Conservation (phyloP, 2,329 filamentous ascomycete species). For the Talaromyces sp. region DNA sequence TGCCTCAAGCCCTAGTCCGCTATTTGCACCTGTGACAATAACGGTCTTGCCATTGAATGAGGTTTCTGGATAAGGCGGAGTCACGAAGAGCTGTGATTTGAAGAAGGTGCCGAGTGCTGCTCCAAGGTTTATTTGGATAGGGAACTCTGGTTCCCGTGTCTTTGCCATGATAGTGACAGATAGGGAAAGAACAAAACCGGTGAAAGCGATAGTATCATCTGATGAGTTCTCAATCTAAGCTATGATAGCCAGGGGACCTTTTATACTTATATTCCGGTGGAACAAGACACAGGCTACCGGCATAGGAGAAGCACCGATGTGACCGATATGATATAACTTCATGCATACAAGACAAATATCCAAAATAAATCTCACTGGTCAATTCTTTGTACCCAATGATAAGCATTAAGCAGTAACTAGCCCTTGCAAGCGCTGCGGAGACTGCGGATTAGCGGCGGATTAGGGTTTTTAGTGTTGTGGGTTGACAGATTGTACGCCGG, state of each 20-base stretch:
- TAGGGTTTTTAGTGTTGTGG: neutral
- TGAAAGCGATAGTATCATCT: neutral
- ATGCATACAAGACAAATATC: neutral
- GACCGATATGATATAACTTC: neutral
- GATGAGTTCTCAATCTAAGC: neutral
- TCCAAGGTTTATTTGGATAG: neutral
- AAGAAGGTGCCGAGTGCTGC: slow-evolving; percentile 1
- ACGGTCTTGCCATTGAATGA: slow-evolving; percentile 33
- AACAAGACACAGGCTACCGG: neutral
- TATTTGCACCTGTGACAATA: slow-evolving; percentile 45
- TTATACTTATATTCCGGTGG: neutral
- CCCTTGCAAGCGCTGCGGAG: neutral
- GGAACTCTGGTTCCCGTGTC: neutral
- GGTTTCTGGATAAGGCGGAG: neutral
- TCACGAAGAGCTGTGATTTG: slow-evolving; percentile 10
- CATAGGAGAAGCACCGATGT: neutral
- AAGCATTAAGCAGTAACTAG: neutral
- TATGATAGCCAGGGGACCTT: neutral
- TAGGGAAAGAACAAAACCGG: neutral
- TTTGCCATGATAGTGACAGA: neutral
- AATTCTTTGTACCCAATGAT: neutral
- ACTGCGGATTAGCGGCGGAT: neutral
- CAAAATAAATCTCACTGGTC: neutral
- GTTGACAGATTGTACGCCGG: no score
- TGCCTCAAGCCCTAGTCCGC: slow-evolving; percentile 39